Base-by-base conservation (phyloP, 2,329 filamentous ascomycete genomes). In the Stylonectria norvegica region DNA sequence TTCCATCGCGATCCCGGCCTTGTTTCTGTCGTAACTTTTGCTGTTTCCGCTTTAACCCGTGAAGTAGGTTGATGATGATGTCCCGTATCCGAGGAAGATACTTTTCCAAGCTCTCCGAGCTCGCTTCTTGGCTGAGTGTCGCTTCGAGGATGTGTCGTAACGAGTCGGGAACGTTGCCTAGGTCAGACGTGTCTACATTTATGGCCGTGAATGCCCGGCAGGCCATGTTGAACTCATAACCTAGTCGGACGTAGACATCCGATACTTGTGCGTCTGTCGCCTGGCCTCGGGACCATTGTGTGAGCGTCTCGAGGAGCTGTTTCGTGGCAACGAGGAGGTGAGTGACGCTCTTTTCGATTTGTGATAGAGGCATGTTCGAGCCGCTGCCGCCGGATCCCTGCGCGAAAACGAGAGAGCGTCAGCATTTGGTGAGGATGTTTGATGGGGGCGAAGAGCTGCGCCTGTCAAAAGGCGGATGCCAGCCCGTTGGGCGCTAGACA, bases 191-290 rank as follows among this genome's bases (percentile, higher is more conserved):
- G 58, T 98, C 93, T 48, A 98, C 93, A 47, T 94, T 93, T 59
- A 98, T 98, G 43, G 90, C 89, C 57, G 88, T 89, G 67, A 98
- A 98, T 47, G 93, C 91, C 40, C 93, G 85, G 65, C 91, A 97
- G 19, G 93, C 93, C 72, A 98, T 93, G 68, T 98, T 98, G 76
- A 98, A 98, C 67, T 98, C 93, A 68, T 98, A 98, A 33, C 93
- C 93, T 47, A 98, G 72, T 46, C 93, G 85, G 45, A 98, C 93
- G 62, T 98, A 98, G 55, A 98, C 93, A 64, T 98, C 93, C 10
- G 93, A 97, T 44, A 98, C 93, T 63, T 97, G 88, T 47, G 85
- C 86, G 67, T 98, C 93, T 49, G 89, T 90, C 39, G 93, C 90
- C 57, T 86, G 83, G 47, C 87, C 85, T 42, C 91, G 87, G 44